phyloP scores from a whole-genome alignment of 2,329 filamentous ascomycete species.

The Ascochyta pisi region DNA sequence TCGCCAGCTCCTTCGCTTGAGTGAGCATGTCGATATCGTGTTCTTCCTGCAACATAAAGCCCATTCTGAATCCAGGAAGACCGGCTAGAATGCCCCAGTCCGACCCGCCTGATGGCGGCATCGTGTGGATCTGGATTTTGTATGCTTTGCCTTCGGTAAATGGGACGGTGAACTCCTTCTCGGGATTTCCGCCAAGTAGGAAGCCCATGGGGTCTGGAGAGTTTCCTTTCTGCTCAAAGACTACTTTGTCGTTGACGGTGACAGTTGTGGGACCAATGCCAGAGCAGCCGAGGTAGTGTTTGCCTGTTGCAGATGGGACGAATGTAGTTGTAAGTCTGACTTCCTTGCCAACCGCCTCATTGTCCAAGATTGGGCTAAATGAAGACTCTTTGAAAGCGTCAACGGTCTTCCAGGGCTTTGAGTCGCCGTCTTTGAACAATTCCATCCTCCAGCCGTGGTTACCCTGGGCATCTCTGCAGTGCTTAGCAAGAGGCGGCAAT shows the following conservation, averaged over 20 bases:
- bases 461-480: conserved; percentile 37
- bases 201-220: conserved; percentile 68
- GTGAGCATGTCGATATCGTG: conserved; percentile 39
- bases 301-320: conserved; percentile 32
- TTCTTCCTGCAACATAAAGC: conserved; percentile 42
- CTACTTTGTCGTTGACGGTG: conserved; percentile 34
- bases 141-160: conserved; percentile 68
- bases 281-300: conserved; percentile 44
- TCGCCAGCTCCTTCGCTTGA: conserved; percentile 35
- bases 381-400: conserved; percentile 34
- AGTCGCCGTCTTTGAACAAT: conserved; percentile 35
- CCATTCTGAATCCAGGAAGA: conserved; percentile 43
- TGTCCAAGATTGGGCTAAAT: conserved; percentile 35
- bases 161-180: conserved; percentile 65
- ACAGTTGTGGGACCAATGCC: conserved; percentile 43
- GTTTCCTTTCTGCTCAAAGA: conserved; percentile 53
- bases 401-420: conserved; percentile 31
- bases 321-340: conserved; percentile 35
- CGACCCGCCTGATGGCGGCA: conserved; percentile 64
- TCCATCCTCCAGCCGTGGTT: conserved; percentile 43
- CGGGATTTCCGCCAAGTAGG: conserved; percentile 68
- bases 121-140: conserved; percentile 64
- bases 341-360: conserved; percentile 33
- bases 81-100: conserved; percentile 37
- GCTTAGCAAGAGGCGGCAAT: conserved; percentile 36